Evolutionary conservation across 352 stramenopile genomes (phyloP).

Genomic region (Pythium scleroteichum): DNA sequence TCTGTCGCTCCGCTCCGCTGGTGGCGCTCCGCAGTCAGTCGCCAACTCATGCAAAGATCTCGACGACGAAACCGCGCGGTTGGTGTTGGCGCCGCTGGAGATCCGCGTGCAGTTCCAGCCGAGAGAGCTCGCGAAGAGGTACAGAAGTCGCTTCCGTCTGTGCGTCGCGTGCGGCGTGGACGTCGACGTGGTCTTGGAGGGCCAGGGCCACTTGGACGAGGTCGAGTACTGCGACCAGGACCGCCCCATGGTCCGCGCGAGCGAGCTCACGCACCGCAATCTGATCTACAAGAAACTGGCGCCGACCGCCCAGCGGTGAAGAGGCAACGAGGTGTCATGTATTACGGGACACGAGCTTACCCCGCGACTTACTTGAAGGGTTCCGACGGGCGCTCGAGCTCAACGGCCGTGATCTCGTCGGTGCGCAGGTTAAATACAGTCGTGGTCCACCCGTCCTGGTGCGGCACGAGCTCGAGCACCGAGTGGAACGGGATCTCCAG

Average conservation of each 20-base stretch:
- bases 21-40: conserved; percentile 39
- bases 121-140: conserved; percentile 33
- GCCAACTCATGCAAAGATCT: conserved; percentile 40
- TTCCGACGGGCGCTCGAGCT: conserved; percentile 10
- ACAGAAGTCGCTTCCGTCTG: conserved; percentile 72
- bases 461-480: conserved; percentile 79
- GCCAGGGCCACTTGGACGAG: conserved; percentile 64
- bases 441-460: conserved; percentile 79
- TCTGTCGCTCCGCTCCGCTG: conserved; percentile 50
- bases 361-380: conserved; percentile 7
- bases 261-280: conserved; percentile 47
- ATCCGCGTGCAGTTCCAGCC: conserved; percentile 59
- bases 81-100: conserved; percentile 47
- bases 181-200: conserved; percentile 75
- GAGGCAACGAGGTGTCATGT: conserved; percentile 1
- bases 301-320: background rate
- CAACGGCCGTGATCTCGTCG: conserved; percentile 20
- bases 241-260: conserved; percentile 39
- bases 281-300: conserved; percentile 47
- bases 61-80: conserved; percentile 5
- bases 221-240: conserved; percentile 47
- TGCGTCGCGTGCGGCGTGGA: conserved; percentile 55
- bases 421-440: conserved; percentile 82
- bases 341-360: background rate
- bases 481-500: conserved; percentile 87